Evolutionary conservation across 768 basidiomycete species (phyloP).

Genomic region (Russula sp.): DNA sequence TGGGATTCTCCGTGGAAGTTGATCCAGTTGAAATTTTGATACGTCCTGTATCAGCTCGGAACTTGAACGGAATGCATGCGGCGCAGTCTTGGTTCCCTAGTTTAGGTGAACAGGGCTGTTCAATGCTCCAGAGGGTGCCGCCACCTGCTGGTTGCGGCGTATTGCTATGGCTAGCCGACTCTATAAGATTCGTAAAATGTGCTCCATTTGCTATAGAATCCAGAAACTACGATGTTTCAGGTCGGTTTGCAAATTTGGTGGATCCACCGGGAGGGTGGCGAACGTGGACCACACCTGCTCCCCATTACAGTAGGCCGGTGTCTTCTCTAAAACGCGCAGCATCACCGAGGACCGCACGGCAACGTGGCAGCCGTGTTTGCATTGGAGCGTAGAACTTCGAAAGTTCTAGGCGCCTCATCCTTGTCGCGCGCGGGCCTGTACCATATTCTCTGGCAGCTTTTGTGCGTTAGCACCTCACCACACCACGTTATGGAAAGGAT

Average conservation of each 20-base stretch:
- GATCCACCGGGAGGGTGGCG: background rate
- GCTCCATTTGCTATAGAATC: background rate
- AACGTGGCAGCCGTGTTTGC: background rate
- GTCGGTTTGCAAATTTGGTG: background rate
- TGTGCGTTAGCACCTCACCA: too few relatives aligned
- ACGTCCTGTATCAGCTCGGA: too few relatives aligned
- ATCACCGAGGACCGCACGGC: background rate
- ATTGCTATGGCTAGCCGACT: too few relatives aligned
- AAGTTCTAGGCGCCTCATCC: background rate
- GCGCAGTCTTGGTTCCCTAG: too few relatives aligned
- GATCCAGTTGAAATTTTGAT: too few relatives aligned
- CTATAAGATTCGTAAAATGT: background rate
- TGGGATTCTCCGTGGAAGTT: too few relatives aligned
- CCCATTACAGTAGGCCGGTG: background rate
- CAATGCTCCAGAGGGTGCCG: too few relatives aligned
- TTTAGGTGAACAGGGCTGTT: too few relatives aligned
- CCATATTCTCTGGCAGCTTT: background rate
- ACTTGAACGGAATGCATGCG: too few relatives aligned
- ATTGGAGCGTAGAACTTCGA: background rate
- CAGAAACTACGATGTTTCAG: too few relatives aligned
- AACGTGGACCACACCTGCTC: background rate
- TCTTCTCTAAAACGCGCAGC: background rate
- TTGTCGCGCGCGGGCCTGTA: background rate
- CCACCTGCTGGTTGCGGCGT: too few relatives aligned
- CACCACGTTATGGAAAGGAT: background rate